Base-by-base conservation (phyloP, 257 asterid species). In the Lantana camara region DNA sequence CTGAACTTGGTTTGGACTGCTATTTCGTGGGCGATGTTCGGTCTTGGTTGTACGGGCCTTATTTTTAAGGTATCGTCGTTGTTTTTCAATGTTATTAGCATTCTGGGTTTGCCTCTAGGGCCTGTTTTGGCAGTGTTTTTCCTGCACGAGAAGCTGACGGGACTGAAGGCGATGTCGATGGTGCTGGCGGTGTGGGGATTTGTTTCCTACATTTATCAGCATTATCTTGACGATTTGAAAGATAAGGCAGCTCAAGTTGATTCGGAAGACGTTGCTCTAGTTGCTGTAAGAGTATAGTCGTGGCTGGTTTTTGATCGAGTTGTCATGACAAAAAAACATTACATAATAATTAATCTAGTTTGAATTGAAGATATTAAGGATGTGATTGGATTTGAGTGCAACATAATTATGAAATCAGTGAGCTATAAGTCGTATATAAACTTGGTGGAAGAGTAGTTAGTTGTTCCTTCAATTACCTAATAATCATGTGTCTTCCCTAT, bases 141-240 rank as follows among this genome's bases (percentile, higher is more conserved):
- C 40, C 73, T 90, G 1, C 24, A 70, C 0, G 97, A 90, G 10
- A 73, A 57, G 57, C 42, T 87, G 67, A 83, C 70, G 11, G 86
- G 96, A 27, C 29, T 85, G 61, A 82, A 90, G 75, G 88, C 60
- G 1, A 51, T 90, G 35, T 48, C 96, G 2, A 71, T 90, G 90
- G 3, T 80, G 65, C 60, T 90, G 68, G 96, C 96, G 0, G 56
- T 78, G 15, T 90, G 96, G 97, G 97, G 97, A 0, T 90, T 80
- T 44, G 80, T 71, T 3, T 90, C 97, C 0, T 90, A 87, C 17
- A 65, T 85, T 15, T 87, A 87, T 27, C 97, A 90, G 41, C 91
- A 87, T 67, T 90, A 87, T 50, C 77, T 83, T 44, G 95, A 87
- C 66, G 84, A 85, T 70, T 35, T 68, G 64, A 72, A 62, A 15